Conservation (phyloP, 2,329 filamentous ascomycete species). For the Apiospora aurea region DNA sequence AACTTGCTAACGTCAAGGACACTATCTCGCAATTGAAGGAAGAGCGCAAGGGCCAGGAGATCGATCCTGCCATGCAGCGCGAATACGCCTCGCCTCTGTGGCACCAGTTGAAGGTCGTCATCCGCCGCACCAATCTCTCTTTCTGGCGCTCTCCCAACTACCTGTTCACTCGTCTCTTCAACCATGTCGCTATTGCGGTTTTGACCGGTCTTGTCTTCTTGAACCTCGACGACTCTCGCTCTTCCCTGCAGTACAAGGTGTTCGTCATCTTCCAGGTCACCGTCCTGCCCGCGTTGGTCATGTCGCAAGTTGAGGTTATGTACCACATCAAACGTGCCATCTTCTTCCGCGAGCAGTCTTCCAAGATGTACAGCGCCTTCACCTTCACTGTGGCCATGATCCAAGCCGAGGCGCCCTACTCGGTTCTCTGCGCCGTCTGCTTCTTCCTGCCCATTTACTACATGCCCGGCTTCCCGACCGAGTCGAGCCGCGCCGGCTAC, state of each 20-base stretch:
- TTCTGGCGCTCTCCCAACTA: slow-evolving; percentile 92
- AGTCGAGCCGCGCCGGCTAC: slow-evolving; percentile 75
- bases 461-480: slow-evolving; percentile 75
- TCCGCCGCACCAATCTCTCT: slow-evolving; percentile 74
- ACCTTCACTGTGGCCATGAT: slow-evolving; percentile 81
- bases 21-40: slow-evolving; percentile 72
- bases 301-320: slow-evolving; percentile 84
- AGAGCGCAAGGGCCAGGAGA: slow-evolving; percentile 52
- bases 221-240: slow-evolving; percentile 76
- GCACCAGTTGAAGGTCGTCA: slow-evolving; percentile 81
- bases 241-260: slow-evolving; percentile 82
- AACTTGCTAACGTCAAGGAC: slow-evolving; percentile 71
- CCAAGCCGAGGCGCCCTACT: slow-evolving; percentile 86
- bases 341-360: slow-evolving; percentile 84
- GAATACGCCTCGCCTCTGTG: slow-evolving; percentile 83
- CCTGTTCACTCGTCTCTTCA: slow-evolving; percentile 86
- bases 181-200: slow-evolving; percentile 79
- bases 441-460: slow-evolving; percentile 90
- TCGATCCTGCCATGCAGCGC: slow-evolving; percentile 65
- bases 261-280: slow-evolving; percentile 93
- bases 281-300: slow-evolving; percentile 82
- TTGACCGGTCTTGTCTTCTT: slow-evolving; percentile 83
- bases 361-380: slow-evolving; percentile 84
- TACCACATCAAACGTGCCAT: slow-evolving; percentile 82
- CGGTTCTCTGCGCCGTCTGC: slow-evolving; percentile 76